A percentile compares a stretch with the other conserved stretches of the same genome.
These are phyloP conservation scores for Neophaeococcomyces mojaviensis DNA, from an alignment of 2,329 filamentous ascomycete species.

Conservation along the genomic window DNA sequence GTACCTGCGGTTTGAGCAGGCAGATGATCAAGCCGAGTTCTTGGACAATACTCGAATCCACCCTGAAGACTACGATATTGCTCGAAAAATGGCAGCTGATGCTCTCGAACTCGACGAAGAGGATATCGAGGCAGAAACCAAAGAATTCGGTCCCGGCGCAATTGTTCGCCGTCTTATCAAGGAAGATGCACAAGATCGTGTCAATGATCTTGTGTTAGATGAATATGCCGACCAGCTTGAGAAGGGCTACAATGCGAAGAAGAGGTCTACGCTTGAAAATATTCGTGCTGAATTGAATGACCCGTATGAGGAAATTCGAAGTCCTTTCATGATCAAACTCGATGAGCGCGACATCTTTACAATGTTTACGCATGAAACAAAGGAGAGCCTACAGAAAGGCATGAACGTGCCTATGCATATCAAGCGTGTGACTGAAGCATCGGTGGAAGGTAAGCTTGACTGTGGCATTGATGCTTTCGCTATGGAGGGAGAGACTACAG, in stretches of 20 bases:
- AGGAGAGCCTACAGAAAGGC: slow-evolving; percentile 70
- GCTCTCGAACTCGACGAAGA: slow-evolving; percentile 94
- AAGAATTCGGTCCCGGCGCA: slow-evolving; percentile 80
- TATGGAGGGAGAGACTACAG: slow-evolving; percentile 70
- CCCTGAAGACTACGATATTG: slow-evolving; percentile 95
- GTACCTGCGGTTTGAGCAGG: slow-evolving; percentile 79
- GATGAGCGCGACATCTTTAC: slow-evolving; percentile 78
- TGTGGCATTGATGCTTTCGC: slow-evolving; percentile 89
- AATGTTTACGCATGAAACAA: slow-evolving; percentile 91
- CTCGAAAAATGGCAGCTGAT: slow-evolving; percentile 96
- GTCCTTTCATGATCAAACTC: slow-evolving; percentile 61
- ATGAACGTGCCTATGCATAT: slow-evolving; percentile 88
- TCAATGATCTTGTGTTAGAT: slow-evolving; percentile 92
- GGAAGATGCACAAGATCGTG: slow-evolving; percentile 85
- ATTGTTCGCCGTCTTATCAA: slow-evolving; percentile 93
- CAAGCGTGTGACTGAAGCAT: slow-evolving; percentile 81
- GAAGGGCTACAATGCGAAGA: slow-evolving; percentile 84
- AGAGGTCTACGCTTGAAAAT: slow-evolving; percentile 90
- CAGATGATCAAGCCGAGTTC: slow-evolving; percentile 76
- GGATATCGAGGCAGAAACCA: slow-evolving; percentile 88
- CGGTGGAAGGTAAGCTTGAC: slow-evolving; percentile 87
- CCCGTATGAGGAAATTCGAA: slow-evolving; percentile 88
- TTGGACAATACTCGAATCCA: slow-evolving; percentile 96
- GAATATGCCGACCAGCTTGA: slow-evolving; percentile 95
- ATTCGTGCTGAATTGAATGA: slow-evolving; percentile 89